Evolutionary conservation across 441 rosid genomes (phyloP).

Genomic region (Flueggea neowawraea): DNA sequence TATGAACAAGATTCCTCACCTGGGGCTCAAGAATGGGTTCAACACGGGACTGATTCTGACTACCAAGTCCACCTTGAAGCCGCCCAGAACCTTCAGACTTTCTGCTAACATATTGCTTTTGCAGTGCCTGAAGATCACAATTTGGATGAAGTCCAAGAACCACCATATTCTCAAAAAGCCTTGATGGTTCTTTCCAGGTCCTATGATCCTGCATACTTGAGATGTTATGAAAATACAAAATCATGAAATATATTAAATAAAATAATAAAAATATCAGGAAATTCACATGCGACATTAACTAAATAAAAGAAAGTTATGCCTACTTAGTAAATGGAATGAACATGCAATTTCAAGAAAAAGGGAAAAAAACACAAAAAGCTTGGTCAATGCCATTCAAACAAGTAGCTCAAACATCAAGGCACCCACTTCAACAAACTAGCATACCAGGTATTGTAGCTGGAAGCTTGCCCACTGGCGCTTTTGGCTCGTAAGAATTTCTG

Average conservation of each 20-base stretch:
- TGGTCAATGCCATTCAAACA: neutral
- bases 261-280: neutral
- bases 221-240: neutral
- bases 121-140: conserved; percentile 82
- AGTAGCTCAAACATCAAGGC: neutral
- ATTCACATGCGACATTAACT: too few relatives aligned
- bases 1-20: conserved; percentile 27
- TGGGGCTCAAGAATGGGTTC: conserved; percentile 91
- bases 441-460: conserved; percentile 88
- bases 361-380: neutral
- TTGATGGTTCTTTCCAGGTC: conserved; percentile 75
- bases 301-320: too few relatives aligned
- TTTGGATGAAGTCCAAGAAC: conserved; percentile 96
- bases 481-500: conserved; percentile 93
- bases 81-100: conserved; percentile 71
- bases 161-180: conserved; percentile 91
- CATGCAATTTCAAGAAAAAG: neutral
- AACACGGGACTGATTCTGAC: conserved; percentile 66
- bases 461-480: conserved; percentile 94
- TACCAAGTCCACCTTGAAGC: conserved; percentile 48
- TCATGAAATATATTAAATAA: too few relatives aligned
- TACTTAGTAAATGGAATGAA: neutral
- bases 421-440: conserved; percentile 15
- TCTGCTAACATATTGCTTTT: conserved; percentile 54
- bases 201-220: conserved; percentile 69